Conservation (phyloP, 2,329 filamentous ascomycete genomes). For the Monilinia aucupariae region DNA sequence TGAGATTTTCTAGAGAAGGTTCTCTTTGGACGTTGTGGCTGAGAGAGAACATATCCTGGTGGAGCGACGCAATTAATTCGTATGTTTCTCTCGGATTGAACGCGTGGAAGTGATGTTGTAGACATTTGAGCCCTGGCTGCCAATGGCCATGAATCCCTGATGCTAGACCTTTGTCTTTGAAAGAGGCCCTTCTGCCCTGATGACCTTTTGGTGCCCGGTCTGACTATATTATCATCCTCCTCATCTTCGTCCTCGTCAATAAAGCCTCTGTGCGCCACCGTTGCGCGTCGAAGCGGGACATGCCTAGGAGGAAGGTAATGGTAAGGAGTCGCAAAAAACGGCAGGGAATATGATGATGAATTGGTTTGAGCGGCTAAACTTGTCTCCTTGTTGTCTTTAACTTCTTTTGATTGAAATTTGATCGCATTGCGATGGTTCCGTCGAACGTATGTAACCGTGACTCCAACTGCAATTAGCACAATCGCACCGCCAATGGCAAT, state of each 20-base stretch:
- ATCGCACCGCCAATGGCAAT: conserved; percentile 5
- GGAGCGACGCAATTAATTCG: conserved; percentile 26
- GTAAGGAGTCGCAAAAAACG: conserved; percentile 4
- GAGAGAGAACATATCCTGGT: conserved; percentile 27
- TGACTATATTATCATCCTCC: conserved; percentile 12
- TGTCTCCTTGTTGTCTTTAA: background rate
- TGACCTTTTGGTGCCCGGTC: conserved; percentile 17
- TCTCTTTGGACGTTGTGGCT: conserved; percentile 23
- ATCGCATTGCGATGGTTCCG: background rate
- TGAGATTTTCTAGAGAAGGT: conserved; percentile 11
- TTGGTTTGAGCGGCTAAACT: background rate
- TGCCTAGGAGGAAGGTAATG: conserved; percentile 2
- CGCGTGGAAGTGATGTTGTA: conserved; percentile 10
- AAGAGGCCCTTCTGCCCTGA: conserved; percentile 20
- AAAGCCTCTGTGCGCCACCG: background rate
- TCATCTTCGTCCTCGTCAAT: conserved; percentile 7
- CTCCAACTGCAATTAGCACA: background rate
- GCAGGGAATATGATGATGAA: background rate
- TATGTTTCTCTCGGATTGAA: conserved; percentile 24
- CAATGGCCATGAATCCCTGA: conserved; percentile 33
- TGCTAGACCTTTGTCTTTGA: conserved; percentile 22
- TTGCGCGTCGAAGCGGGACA: background rate
- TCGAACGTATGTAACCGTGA: background rate
- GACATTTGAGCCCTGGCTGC: conserved; percentile 19
- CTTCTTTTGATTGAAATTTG: background rate